These are phyloP conservation scores for Polytolypa hystricis DNA, from an alignment of 2,329 filamentous ascomycete genomes.

Conservation along the genomic window DNA sequence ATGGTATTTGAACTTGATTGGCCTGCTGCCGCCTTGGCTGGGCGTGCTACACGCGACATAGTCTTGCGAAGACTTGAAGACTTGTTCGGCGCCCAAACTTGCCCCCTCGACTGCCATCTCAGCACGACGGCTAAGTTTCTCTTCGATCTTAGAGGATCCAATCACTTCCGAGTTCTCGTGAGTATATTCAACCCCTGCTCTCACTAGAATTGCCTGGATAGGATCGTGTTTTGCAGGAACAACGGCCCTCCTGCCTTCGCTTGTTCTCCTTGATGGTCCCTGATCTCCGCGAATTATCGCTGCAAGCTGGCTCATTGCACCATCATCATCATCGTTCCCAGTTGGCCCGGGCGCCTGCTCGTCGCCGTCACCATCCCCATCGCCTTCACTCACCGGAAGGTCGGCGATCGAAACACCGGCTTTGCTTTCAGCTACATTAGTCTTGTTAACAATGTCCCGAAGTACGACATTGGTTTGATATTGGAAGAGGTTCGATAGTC, in stretches of 20 bases:
- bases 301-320: constrained; percentile 62
- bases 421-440: constrained; percentile 87
- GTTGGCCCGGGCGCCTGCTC: constrained; percentile 12
- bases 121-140: constrained; percentile 66
- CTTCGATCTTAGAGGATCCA: constrained; percentile 84
- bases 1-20: constrained; percentile 51
- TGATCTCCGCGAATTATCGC: constrained; percentile 43
- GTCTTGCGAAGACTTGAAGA: constrained; percentile 22
- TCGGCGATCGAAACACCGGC: constrained; percentile 72
- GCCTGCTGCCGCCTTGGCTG: constrained; percentile 23
- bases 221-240: constrained; percentile 49
- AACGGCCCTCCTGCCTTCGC: constrained; percentile 23
- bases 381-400: constrained; percentile 56
- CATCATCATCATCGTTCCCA: constrained; percentile 48
- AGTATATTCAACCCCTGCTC: constrained; percentile 85
- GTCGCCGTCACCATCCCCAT: constrained; percentile 38
- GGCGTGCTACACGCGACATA: constrained; percentile 9
- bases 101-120: constrained; percentile 33
- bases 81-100: constrained; percentile 23
- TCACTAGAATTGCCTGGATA: constrained; percentile 76
- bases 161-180: constrained; percentile 95
- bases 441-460: constrained; percentile 96
- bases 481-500: constrained; percentile 72
- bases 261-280: constrained; percentile 28
- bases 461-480: constrained; percentile 74